Evolutionary conservation across 192 early-diverging fungal genomes (phyloP), one percentile per base, ranked within the genome.

Genomic region (Linnemannia zychae): DNA sequence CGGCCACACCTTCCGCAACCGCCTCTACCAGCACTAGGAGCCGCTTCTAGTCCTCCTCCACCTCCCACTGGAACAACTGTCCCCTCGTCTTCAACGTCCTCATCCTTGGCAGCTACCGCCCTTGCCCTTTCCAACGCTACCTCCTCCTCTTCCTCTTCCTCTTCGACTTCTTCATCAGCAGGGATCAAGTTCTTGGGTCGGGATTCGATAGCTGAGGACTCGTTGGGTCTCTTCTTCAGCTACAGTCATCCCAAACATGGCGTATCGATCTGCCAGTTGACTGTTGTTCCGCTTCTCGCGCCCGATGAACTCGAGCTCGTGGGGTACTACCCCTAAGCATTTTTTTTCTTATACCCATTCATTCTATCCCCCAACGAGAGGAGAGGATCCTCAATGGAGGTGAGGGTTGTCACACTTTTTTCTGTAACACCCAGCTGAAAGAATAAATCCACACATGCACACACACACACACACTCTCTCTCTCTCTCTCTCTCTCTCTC

Each of bases 101-200:
- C 73, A 4, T 40, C 57, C 2, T 9, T 75, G 9, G 22, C 37
- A 46, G 73, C 37, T 46, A 40, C 37, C 22, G 53, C 57, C 34
- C 22, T 48, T 12, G 52, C 57, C 28, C 57, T 63, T 12, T 28
- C 57, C 57, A 63, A 63, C 28, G 57, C 77, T 17, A 31, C 48
- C 15, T 38, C 34, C 15, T 5, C 22, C 22, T 13, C 38, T 24
- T 69, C 73, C 5, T 24, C 22, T 15, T 17, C 44, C 5, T 47
- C 57, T 22, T 24, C 34, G 47, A 7, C 36, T n/a, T 31, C n/a
- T 4, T 16, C 79, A 0, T 47, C 60, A 28, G 74, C 60, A 28
- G 57, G 75, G 16, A 85, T 85, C 74, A 85, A 85, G 50, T 85
- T 79, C 65, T 44, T 85, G 48, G 83, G 83, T 0, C 67, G 83